Conservation (phyloP, 176 grass and related monocot genomes). For the Oryza australiensis region DNA sequence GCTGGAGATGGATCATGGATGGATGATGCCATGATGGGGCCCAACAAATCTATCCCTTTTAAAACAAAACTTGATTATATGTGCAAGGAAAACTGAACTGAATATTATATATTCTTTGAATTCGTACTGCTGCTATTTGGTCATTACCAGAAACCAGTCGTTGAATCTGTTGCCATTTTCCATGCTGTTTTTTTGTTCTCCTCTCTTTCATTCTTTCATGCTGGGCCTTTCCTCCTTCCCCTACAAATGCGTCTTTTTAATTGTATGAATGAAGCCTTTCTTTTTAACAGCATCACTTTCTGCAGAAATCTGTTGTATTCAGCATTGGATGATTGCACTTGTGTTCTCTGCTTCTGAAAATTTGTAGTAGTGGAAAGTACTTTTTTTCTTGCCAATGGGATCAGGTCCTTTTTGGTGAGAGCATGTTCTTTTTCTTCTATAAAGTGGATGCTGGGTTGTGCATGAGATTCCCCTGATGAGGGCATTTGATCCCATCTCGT, state of each 20-base stretch:
- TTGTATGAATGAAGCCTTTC: not conserved
- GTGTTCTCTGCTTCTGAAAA: not conserved
- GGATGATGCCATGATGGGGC: conserved; percentile 1
- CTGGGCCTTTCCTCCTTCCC: no score
- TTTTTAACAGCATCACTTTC: conserved; percentile 28
- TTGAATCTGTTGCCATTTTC: conserved; percentile 21
- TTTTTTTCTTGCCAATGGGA: conserved; percentile 26
- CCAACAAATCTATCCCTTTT: not conserved
- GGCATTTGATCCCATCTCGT: not conserved
- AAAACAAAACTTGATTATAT: not conserved
- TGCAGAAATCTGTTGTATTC: conserved; percentile 28
- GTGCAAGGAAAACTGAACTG: not conserved
- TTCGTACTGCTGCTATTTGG: not conserved
- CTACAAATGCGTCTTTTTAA: not conserved
- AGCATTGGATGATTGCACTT: conserved; percentile 31
- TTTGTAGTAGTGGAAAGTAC: conserved; percentile 34
- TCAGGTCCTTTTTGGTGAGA: conserved; percentile 29
- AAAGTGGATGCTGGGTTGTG: conserved; percentile 33
- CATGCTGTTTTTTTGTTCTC: conserved; percentile 1
- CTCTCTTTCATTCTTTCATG: conserved; percentile 12
- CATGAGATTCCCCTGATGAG: conserved; percentile 29
- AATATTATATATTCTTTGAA: not conserved
- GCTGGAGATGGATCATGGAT: not conserved
- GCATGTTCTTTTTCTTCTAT: conserved; percentile 27
- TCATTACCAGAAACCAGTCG: not conserved